A percentile compares a stretch with the other conserved stretches of the same genome.
Conservation (phyloP, 2,329 filamentous ascomycete species). For the Aspergillus melleus region DNA sequence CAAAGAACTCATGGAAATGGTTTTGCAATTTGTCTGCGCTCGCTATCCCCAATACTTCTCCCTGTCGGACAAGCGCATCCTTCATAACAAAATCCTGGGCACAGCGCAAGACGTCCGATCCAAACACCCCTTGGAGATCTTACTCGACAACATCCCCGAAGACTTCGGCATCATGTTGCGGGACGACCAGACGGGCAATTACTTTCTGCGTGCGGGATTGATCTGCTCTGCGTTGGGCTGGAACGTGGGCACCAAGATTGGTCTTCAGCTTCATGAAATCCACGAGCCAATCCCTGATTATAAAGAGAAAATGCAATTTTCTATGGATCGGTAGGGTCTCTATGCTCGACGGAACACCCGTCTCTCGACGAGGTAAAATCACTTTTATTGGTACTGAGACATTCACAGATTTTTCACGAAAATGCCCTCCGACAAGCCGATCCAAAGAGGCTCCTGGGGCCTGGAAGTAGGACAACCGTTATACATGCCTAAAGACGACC, state of each 20-base stretch:
- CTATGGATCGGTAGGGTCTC: conserved; percentile 70
- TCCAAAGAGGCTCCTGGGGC: conserved; percentile 83
- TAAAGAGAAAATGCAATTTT: conserved; percentile 82
- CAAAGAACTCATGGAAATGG: conserved; percentile 87
- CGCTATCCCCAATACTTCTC: conserved; percentile 76
- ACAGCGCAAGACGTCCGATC: conserved; percentile 61
- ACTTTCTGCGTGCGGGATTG: conserved; percentile 72
- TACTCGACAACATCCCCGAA: conserved; percentile 78
- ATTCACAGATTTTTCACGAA: conserved; percentile 72
- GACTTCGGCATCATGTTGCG: conserved; percentile 78
- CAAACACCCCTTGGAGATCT: conserved; percentile 65
- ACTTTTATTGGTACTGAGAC: background rate
- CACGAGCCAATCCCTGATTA: conserved; percentile 78
- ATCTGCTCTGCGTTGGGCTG: conserved; percentile 80
- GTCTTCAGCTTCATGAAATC: conserved; percentile 67
- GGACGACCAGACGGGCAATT: conserved; percentile 69
- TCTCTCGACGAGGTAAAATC: no score
- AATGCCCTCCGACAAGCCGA: conserved; percentile 70
- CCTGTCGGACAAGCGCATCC: conserved; percentile 54
- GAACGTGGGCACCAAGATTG: conserved; percentile 74
- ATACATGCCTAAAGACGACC: conserved; percentile 70
- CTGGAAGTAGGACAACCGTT: conserved; percentile 74
- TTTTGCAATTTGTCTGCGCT: conserved; percentile 72
- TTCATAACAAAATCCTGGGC: conserved; percentile 69
- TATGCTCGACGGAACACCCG: no score